phyloP scores from a whole-genome alignment of 2,329 filamentous ascomycete species.

The Aureobasidium lini region DNA sequence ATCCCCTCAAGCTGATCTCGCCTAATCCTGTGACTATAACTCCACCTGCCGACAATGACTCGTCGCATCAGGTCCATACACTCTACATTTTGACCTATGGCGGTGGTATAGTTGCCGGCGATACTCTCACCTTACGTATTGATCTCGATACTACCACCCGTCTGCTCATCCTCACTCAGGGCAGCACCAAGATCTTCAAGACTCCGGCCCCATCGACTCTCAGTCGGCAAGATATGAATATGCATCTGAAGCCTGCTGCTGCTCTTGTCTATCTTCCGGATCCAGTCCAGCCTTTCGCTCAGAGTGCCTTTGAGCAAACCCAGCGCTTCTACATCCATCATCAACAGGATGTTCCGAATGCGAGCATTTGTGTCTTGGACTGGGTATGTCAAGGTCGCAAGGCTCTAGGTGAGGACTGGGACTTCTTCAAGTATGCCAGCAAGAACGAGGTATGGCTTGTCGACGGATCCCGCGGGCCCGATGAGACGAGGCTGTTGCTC shows the following conservation, averaged over 20 bases:
- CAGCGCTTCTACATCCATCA: slow-evolving; percentile 63
- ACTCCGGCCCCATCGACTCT: slow-evolving; percentile 45
- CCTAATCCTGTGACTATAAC: slow-evolving; percentile 56
- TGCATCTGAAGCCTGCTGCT: slow-evolving; percentile 40
- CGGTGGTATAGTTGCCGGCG: slow-evolving; percentile 83
- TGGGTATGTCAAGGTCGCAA: slow-evolving; percentile 88
- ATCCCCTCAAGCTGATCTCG: slow-evolving; percentile 88
- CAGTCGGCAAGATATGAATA: slow-evolving; percentile 35
- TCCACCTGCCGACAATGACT: slow-evolving; percentile 1
- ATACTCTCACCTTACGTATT: slow-evolving; percentile 68
- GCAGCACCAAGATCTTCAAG: slow-evolving; percentile 95
- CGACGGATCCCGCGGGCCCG: slow-evolving; percentile 28
- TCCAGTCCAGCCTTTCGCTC: slow-evolving; percentile 83
- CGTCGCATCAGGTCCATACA: slow-evolving; percentile 46
- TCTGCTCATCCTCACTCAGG: slow-evolving; percentile 56
- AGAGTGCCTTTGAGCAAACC: slow-evolving; percentile 74
- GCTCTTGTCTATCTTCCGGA: slow-evolving; percentile 68
- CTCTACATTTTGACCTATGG: slow-evolving; percentile 92
- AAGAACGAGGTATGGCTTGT: slow-evolving; percentile 77
- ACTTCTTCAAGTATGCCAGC: slow-evolving; percentile 68
- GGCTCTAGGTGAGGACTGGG: slow-evolving; percentile 85
- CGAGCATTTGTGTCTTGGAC: slow-evolving; percentile 70
- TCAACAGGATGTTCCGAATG: slow-evolving; percentile 31
- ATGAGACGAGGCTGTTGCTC: slow-evolving; percentile 54
- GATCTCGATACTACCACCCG: slow-evolving; percentile 57